These are phyloP conservation scores for Emydomyces testavorans DNA, from an alignment of 2,329 filamentous ascomycete species.

Conservation along the genomic window DNA sequence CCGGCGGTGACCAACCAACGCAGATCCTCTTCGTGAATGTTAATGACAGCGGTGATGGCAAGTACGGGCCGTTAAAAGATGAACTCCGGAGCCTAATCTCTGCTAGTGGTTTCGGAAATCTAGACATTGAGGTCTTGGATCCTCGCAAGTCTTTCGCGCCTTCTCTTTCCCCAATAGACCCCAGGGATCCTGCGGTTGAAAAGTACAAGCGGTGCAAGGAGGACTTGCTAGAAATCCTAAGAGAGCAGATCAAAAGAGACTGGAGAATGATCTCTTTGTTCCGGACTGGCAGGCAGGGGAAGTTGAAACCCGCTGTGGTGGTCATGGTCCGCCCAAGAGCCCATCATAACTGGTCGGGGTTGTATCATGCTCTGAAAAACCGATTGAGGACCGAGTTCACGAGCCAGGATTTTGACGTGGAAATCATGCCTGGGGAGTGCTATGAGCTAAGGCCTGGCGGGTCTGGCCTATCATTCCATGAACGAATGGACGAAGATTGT, in stretches of 20 bases:
- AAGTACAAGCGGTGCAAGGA: constrained; percentile 1
- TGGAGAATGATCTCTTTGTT: constrained; percentile 11
- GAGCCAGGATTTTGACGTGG: constrained; percentile 7
- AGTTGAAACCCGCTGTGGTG: constrained; percentile 5
- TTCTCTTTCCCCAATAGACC: constrained; percentile 9
- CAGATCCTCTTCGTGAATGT: neutral
- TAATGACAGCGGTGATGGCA: neutral
- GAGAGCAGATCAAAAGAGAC: neutral
- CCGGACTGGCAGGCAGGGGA: constrained; percentile 1
- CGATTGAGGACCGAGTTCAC: neutral
- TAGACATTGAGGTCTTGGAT: constrained; percentile 9
- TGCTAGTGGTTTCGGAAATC: neutral
- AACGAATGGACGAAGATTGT: neutral
- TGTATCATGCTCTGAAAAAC: neutral
- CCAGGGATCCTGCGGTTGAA: neutral
- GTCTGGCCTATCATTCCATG: neutral
- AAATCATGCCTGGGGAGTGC: constrained; percentile 13
- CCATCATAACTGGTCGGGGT: constrained; percentile 6
- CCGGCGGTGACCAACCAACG: neutral
- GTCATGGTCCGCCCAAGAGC: constrained; percentile 9
- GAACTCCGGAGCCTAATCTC: neutral
- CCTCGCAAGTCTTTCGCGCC: neutral
- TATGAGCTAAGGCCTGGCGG: neutral
- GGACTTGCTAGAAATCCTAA: neutral
- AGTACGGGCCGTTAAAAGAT: neutral